Evolutionary conservation across 2,329 filamentous ascomycete genomes (phyloP), one percentile per base, ranked within the genome.

Genomic region (Fonsecaea multimorphosa): DNA sequence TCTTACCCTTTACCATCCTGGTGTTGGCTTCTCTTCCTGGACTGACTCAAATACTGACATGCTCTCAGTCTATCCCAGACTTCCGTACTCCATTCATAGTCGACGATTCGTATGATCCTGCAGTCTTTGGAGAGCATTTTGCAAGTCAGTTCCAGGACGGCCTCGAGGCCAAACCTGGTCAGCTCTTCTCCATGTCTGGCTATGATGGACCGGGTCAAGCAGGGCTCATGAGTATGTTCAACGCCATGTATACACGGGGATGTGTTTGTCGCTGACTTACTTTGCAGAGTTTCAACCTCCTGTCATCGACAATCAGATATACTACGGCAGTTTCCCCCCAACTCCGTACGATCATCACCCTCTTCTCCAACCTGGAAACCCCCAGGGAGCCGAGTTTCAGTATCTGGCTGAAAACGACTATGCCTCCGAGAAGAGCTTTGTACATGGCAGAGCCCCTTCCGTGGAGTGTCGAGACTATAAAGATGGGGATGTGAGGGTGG

Each of bases 131-230:
- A 71, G 78, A 79, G 66, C 76, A 76, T 69, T 80, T 80, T 72
- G 76, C 75, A 66, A 77, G 76, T 72, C 77, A 76, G 61, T 78
- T 79, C 74, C 80, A 82, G 75, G 80, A 80, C 76, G 82, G 82
- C 81, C 80, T 82, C 69, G 77, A 81, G 79, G 82, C 81, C 79
- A 84, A 82, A 77, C 80, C 81, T 78, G 83, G 87, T 83, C 80
- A 87, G 81, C 80, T 88, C 74, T 81, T 91, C 80, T 88, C 90
- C 80, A 93, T 93, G 90, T 90, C 91, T 78, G 89, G 89, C 80
- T 93, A 92, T 84, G 84, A 85, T 75, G 96, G 96, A 81, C 80
- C 87, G 65, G 87, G 90, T 78, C 84, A 88, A 79, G 84, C 89
- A 78, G 67, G 63, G 40, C 60, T 67, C 49, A 58, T 62, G 11